Evolutionary conservation across 179 eudicot genomes (phyloP), one percentile per base, ranked within the genome.

Genomic region (Silene noctiflora): DNA sequence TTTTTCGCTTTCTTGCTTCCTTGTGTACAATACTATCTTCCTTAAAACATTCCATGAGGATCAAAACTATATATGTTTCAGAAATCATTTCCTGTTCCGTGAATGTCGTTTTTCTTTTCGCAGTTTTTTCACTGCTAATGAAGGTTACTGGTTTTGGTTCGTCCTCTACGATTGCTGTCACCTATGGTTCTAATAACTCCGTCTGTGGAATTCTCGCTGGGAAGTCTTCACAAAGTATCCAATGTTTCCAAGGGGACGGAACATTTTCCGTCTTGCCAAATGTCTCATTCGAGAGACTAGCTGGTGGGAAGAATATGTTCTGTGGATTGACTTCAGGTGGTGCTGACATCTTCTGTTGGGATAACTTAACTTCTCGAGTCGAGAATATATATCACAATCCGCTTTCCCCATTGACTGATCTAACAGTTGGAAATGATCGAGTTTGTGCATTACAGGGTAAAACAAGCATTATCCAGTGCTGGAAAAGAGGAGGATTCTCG

Each of bases 181-280:
- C 77, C 78, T 84, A 78, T 27, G 80, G 79, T 72, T 64, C 83
- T 70, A 67, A 27, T 70, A 67, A 27, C 16, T 79, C 84, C 20
- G 79, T 88, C 75, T 87, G 90, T 76, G 87, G 90, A 62, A 85
- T 88, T 67, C 76, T 84, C 0, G 87, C 88, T 3, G 90, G 85
- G 3, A 79, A 85, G 2, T 71, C 81, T 11, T 80, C 77, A 0
- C 92, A 87, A 61, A 60, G 67, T 1, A 84, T 88, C 63, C 80
- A 83, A 79, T 88, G 92, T 82, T 88, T 76, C 71, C 75, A 27
- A 14, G 56, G 73, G 1, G 86, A 85, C 17, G 24, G 55, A 44
- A 78, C 64, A 2, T 65, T 77, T 48, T 65, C 82, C 48, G 58
- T 87, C 74, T 67, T 44, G 22, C 85, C 87, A 17, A 82, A 84